Percentiles rank a stretch among this genome's conserved stretches.
These are phyloP conservation scores for Thelonectria discophora DNA, from an alignment of 2,329 filamentous ascomycete species.

Conservation along the genomic window DNA sequence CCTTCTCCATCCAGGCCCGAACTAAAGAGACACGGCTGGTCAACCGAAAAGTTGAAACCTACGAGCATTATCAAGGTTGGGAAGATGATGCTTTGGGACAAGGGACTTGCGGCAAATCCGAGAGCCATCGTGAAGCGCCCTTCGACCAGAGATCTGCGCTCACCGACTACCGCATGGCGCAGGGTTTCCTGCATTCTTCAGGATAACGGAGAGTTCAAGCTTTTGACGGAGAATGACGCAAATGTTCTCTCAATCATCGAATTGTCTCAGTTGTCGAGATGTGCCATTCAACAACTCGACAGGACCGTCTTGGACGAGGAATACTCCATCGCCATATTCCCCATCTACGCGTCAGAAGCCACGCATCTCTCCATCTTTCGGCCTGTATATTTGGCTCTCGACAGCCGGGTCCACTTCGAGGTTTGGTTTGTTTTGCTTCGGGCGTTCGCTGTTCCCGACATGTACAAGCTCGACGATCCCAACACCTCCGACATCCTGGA, in stretches of 20 bases:
- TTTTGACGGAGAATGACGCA: conserved; percentile 86
- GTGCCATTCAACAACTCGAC: conserved; percentile 89
- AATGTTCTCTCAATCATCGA: conserved; percentile 84
- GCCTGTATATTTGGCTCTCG: conserved; percentile 89
- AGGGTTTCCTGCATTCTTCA: conserved; percentile 91
- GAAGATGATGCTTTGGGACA: conserved; percentile 91
- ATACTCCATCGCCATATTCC: conserved; percentile 94
- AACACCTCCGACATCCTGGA: conserved; percentile 55
- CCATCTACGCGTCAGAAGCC: conserved; percentile 83
- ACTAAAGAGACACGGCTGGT: conserved; percentile 52
- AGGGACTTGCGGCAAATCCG: conserved; percentile 66
- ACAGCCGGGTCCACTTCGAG: conserved; percentile 90
- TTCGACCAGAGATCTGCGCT: conserved; percentile 65
- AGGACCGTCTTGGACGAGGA: conserved; percentile 91
- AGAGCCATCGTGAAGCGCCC: conserved; percentile 65
- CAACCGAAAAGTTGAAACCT: conserved; percentile 46
- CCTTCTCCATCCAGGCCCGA: conserved; percentile 52
- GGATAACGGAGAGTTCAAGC: conserved; percentile 92
- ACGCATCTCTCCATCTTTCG: conserved; percentile 79
- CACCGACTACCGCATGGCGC: conserved; percentile 75
- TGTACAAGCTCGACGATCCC: conserved; percentile 73
- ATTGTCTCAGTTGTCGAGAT: conserved; percentile 86
- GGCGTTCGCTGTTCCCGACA: conserved; percentile 89
- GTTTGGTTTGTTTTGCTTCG: conserved; percentile 95
- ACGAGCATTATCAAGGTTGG: conserved; percentile 93